Evolutionary conservation across 2,329 filamentous ascomycete species (phyloP), one percentile per base, ranked within the genome.

Genomic region (Exophiala viscosa): DNA sequence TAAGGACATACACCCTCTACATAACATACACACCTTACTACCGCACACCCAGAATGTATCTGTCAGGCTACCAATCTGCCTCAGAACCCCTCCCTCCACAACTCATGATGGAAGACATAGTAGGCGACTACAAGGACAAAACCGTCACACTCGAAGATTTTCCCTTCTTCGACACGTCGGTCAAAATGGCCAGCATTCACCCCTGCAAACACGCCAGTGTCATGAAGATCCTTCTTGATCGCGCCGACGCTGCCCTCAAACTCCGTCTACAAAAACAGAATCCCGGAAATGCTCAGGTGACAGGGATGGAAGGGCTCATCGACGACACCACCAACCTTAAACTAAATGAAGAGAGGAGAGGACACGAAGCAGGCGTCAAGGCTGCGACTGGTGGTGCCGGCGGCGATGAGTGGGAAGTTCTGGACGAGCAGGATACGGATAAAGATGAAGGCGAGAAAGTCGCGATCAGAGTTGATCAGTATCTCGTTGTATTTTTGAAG

Each of bases 21-120:
- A 97, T 99, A 66, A 93, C 90, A 73, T 99, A 99, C 75, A 89
- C 91, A 3, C 88, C 91, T 34, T 96, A 95, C 77, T 99, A 97
- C 74, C 88, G 90, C 62, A 97, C 93, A 3, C 93, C 93, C 0
- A 89, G 93, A 32, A 83, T 97, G 65, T 99, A 96, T 71, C 84
- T 99, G 43, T 95, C 90, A 0, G 93, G 93, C 64, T 97, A 97
- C 71, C 76, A 83, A 10, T 81, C 87, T 20, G 82, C 83, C 52
- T 88, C 88, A 23, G 87, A 90, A 60, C 90, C 91, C 1, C 84
- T 95, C 0, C 83, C 87, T 3, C 90, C 90, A 2, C 81, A 87
- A 46, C 78, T 86, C 47, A 96, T 96, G 90, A 95, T 96, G 88
- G 89, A 96, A 70, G 90, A 96, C 69, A 95, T 96, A 52, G 88